phyloP scores from a whole-genome alignment of 2,329 filamentous ascomycete species.

The Setomelanomma holmii region DNA sequence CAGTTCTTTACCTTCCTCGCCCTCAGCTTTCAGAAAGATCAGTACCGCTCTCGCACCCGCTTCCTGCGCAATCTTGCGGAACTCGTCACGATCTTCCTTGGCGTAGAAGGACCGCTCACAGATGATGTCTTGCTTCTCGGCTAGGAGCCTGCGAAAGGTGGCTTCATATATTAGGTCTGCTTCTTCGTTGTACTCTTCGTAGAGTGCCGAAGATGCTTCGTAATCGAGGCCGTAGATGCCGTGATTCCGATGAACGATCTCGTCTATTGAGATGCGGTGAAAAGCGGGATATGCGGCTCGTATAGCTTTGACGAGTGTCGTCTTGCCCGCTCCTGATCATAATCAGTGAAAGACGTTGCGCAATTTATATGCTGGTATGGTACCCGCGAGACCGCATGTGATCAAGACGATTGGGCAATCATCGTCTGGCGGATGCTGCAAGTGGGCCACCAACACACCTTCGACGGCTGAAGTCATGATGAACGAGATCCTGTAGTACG shows the following conservation, averaged over 20 bases:
- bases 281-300: slow-evolving; percentile 5
- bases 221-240: slow-evolving; percentile 20
- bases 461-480: no score
- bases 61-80: slow-evolving; percentile 6
- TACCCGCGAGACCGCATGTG: slow-evolving; percentile 18
- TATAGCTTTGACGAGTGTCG: slow-evolving; percentile 12
- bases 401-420: slow-evolving; percentile 7
- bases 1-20: slow-evolving; percentile 8
- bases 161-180: slow-evolving; percentile 6
- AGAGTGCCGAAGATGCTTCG: slow-evolving; percentile 4
- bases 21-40: slow-evolving; percentile 10
- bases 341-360: not conserved
- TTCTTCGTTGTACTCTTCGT: slow-evolving; percentile 11
- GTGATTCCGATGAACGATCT: slow-evolving; percentile 9
- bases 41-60: slow-evolving; percentile 12
- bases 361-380: not conserved
- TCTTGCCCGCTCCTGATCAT: slow-evolving; percentile 14
- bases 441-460: not conserved
- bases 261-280: slow-evolving; percentile 12
- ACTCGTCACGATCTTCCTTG: slow-evolving; percentile 15
- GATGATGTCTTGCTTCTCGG: slow-evolving; percentile 7
- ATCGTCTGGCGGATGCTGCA: not conserved
- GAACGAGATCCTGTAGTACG: no score
- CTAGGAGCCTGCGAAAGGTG: slow-evolving; percentile 5
- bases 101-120: slow-evolving; percentile 18